Conservation (phyloP, 2,329 filamentous ascomycete genomes). For the Paraconiothyrium brasiliense region DNA sequence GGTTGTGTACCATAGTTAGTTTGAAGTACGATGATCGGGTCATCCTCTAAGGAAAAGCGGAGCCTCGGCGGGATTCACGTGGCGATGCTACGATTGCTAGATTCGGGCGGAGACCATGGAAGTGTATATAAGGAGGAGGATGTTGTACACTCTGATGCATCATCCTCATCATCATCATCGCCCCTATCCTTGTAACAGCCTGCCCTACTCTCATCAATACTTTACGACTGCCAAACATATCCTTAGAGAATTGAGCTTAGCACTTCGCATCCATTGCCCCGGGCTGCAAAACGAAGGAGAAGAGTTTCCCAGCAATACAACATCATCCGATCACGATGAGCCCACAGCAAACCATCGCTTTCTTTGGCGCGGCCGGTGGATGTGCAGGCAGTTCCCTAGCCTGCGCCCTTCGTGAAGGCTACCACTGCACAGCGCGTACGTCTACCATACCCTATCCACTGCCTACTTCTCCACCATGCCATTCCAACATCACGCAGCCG, state of each 20-base stretch:
- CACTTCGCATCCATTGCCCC: no score
- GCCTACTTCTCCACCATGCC: background rate
- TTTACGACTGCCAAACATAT: no score
- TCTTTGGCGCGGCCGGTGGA: constrained; percentile 64
- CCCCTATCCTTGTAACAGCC: no score
- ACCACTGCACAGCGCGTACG: constrained; percentile 55
- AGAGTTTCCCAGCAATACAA: background rate
- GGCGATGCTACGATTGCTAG: no score
- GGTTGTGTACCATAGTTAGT: background rate
- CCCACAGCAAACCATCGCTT: constrained; percentile 53
- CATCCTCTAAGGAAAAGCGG: background rate
- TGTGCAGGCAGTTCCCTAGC: constrained; percentile 56
- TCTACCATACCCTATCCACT: background rate
- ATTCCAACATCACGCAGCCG: background rate
- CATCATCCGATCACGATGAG: constrained; percentile 19
- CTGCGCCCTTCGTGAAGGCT: constrained; percentile 55
- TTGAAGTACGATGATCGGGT: background rate
- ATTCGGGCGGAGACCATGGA: no score
- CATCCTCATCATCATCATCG: no score
- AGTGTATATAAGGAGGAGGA: no score
- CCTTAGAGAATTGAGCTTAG: no score
- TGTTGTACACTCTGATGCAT: no score
- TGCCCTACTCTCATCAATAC: no score
- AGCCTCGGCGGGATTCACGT: no score
- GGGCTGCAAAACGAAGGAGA: background rate